These are phyloP conservation scores for Phlebopus sp. DNA, from an alignment of 1,284 basidiomycete species.

Conservation along the genomic window DNA sequence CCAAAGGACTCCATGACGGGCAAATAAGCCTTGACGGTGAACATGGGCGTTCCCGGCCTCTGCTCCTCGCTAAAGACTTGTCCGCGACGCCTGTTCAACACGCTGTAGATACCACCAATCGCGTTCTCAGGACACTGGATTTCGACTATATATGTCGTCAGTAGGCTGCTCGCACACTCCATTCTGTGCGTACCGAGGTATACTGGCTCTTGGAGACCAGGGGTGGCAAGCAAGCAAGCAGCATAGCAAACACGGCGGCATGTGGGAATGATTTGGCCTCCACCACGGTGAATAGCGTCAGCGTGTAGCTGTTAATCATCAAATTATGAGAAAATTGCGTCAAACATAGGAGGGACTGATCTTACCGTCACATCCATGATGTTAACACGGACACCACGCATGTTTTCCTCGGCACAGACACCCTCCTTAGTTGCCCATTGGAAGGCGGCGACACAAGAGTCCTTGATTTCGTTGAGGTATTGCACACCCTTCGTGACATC, in stretches of 20 bases:
- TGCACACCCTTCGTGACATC: constrained; percentile 99
- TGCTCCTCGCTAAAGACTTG: constrained; percentile 99
- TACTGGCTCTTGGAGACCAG: constrained; percentile 94
- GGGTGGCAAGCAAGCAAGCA: constrained; percentile 88
- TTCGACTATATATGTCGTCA: constrained; percentile 61
- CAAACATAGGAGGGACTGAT: constrained; percentile 4
- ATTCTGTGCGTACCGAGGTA: constrained; percentile 67
- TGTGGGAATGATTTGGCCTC: constrained; percentile 97
- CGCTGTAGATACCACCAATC: constrained; percentile 97
- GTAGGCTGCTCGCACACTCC: neutral
- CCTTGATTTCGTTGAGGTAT: constrained; percentile 99
- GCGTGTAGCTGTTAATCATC: constrained; percentile 72
- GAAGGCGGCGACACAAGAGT: constrained; percentile 98
- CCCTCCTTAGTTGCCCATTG: constrained; percentile 99
- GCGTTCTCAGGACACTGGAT: constrained; percentile 98
- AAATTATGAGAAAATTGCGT: constrained; percentile 9
- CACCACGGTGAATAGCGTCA: constrained; percentile 99
- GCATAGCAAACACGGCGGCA: constrained; percentile 97
- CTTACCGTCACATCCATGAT: constrained; percentile 92
- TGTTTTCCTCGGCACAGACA: constrained; percentile 95
- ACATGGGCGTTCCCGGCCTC: constrained; percentile 97
- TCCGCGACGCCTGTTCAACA: constrained; percentile 97
- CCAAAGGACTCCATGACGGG: constrained; percentile 98
- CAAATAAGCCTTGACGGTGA: constrained; percentile 98
- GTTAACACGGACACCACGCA: constrained; percentile 98